Percentiles rank a stretch among this genome's conserved stretches.
Conservation (phyloP, 768 basidiomycete species). For the Leccinum variicolor region DNA sequence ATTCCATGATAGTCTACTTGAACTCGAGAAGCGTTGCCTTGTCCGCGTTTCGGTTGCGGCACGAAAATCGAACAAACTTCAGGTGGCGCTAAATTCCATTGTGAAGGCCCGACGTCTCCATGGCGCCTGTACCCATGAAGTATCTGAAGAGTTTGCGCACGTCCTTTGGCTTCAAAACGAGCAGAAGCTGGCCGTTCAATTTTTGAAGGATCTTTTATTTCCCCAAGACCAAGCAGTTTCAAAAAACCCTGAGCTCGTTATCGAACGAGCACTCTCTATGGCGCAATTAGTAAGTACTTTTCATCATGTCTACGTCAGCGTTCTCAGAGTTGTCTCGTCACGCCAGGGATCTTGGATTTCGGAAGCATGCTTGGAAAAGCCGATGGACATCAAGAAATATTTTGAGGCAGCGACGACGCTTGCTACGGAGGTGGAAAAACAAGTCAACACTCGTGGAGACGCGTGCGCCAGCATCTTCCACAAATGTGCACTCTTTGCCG, state of each 20-base stretch:
- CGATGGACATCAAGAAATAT: constrained; percentile 68
- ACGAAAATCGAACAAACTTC: constrained; percentile 60
- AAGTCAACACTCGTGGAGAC: constrained; percentile 14
- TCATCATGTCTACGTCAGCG: neutral
- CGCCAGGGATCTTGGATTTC: constrained; percentile 86
- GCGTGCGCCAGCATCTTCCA: constrained; percentile 62
- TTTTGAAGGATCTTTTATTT: constrained; percentile 44
- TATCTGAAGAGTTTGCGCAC: constrained; percentile 80
- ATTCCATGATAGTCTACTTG: constrained; percentile 45
- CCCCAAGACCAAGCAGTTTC: constrained; percentile 12
- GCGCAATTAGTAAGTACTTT: constrained; percentile 58
- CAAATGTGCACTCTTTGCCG: constrained; percentile 86
- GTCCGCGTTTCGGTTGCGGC: constrained; percentile 71
- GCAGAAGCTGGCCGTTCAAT: constrained; percentile 77
- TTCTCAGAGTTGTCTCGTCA: neutral
- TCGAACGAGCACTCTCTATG: constrained; percentile 44
- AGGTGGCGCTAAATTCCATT: constrained; percentile 85
- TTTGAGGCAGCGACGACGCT: constrained; percentile 61
- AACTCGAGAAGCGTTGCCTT: constrained; percentile 68
- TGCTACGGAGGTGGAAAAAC: constrained; percentile 24
- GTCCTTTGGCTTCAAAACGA: constrained; percentile 90
- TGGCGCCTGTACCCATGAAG: constrained; percentile 41
- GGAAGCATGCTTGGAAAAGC: constrained; percentile 79
- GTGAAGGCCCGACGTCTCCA: constrained; percentile 69
- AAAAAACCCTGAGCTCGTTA: constrained; percentile 9